phyloP scores from a whole-genome alignment of 768 basidiomycete genomes.

The Auricularia cornea region DNA sequence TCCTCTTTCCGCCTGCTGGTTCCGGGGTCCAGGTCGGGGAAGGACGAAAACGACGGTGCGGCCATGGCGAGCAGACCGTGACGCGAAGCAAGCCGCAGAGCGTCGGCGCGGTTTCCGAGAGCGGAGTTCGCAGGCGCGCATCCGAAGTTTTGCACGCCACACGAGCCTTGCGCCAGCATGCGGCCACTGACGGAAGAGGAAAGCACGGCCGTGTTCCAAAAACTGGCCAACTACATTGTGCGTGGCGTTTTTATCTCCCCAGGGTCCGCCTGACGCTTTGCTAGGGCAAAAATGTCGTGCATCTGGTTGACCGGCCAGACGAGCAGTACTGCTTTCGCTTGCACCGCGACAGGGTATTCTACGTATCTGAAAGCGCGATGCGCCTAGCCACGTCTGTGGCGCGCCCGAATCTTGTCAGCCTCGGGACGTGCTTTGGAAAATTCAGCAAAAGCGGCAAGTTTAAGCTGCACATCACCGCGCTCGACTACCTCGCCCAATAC shows the following conservation, averaged over 20 bases:
- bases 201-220: slow-evolving; percentile 91
- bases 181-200: slow-evolving; percentile 95
- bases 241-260: slow-evolving; percentile 19
- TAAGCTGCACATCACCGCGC: slow-evolving; percentile 88
- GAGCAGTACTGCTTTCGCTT: slow-evolving; percentile 94
- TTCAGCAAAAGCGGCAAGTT: slow-evolving; percentile 97
- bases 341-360: slow-evolving; percentile 91
- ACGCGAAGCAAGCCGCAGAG: neutral
- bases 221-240: slow-evolving; percentile 95
- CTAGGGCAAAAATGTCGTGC: slow-evolving; percentile 92
- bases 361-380: slow-evolving; percentile 93
- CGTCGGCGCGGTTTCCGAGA: neutral
- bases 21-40: slow-evolving; percentile 51
- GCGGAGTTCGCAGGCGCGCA: neutral
- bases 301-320: slow-evolving; percentile 89
- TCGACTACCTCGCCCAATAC: slow-evolving; percentile 91
- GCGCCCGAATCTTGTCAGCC: slow-evolving; percentile 80
- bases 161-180: slow-evolving; percentile 39
- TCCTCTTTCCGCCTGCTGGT: slow-evolving; percentile 19
- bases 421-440: slow-evolving; percentile 97
- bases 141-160: neutral
- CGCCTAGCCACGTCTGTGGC: slow-evolving; percentile 87
- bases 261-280: neutral
- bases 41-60: slow-evolving; percentile 55
- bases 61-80: slow-evolving; percentile 26